These are phyloP conservation scores for Lentinula guzmanii DNA, from an alignment of 768 basidiomycete species.

Conservation along the genomic window DNA sequence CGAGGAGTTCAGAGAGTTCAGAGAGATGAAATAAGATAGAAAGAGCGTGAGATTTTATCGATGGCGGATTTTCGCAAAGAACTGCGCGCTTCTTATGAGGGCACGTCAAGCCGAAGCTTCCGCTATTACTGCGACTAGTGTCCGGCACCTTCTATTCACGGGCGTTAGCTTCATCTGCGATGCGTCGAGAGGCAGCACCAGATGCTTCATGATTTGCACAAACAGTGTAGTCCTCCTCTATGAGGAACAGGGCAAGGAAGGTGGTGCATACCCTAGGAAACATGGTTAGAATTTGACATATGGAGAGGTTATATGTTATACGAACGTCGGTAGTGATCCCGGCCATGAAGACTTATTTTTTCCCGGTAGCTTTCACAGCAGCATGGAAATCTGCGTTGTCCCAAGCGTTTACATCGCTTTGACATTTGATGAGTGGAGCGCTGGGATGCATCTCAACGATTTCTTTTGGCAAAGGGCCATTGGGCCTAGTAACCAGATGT, in stretches of 20 bases:
- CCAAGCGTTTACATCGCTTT: constrained; percentile 48
- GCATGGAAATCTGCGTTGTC: constrained; percentile 41
- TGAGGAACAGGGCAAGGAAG: constrained; percentile 42
- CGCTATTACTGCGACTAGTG: too few relatives aligned
- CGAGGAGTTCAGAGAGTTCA: too few relatives aligned
- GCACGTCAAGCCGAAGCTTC: too few relatives aligned
- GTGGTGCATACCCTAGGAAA: constrained; percentile 36
- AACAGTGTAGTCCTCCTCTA: constrained; percentile 43
- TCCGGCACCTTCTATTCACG: constrained; percentile 11
- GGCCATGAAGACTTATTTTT: constrained; percentile 43
- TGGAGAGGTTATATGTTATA: not conserved
- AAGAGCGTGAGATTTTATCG: too few relatives aligned
- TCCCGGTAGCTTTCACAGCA: constrained; percentile 41
- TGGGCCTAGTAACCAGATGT: constrained; percentile 27
- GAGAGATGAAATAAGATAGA: too few relatives aligned
- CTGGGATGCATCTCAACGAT: constrained; percentile 38
- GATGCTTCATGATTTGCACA: constrained; percentile 44
- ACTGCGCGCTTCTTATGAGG: too few relatives aligned
- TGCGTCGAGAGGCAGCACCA: constrained; percentile 31
- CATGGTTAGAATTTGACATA: not conserved
- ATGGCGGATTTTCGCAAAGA: too few relatives aligned
- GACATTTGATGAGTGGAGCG: constrained; percentile 37
- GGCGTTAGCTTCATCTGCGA: constrained; percentile 38
- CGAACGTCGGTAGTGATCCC: constrained; percentile 46
- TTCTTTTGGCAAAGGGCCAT: constrained; percentile 41